Evolutionary conservation across 2,329 filamentous ascomycete species (phyloP), one percentile per base, ranked within the genome.

Genomic region (Plenodomus biglobosus): DNA sequence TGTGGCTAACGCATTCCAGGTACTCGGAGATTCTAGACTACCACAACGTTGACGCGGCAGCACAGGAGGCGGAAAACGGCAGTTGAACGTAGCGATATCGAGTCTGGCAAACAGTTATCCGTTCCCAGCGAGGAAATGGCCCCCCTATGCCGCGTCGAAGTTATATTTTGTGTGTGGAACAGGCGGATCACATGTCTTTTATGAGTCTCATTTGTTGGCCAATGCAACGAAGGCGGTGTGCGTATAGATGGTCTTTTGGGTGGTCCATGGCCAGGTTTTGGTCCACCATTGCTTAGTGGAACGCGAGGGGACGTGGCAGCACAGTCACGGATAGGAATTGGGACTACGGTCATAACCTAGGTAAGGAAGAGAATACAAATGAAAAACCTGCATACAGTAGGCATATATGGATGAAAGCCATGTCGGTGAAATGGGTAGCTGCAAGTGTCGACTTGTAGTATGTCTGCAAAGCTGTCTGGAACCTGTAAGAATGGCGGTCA

Each of bases 21-120:
- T 97, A 97, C 80, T 96, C 92, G 43, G 92, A 97, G 74, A 97
- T 99, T 65, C 86, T 97, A 64, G 92, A 97, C 75, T 97, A 96
- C 76, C 94, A 97, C 77, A 96, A 97, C 69, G 87, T 96, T 55
- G 91, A 95, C 59, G 62, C 69, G 16, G 90, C 95, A 55, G 55
- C 64, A 46, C 62, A 68, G 46, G 62, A 61, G 24, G 49, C 46
- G 22, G 64, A 71, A 56, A 70, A 68, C 40, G 64, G 65, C 42
- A 69, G 64, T 55, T 69, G 53, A 63, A 48, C 48, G 47, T 42
- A 41, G 37, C 32, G 47, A 42, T 16, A 22, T 21, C 22, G 21
- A 34, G 38, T 50, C 21, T 48, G 42, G 46, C 44, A 53, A 44
- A 49, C 40, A 45, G 46, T 46, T 44, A 48, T 48, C 44, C 48